A percentile compares a stretch with the other conserved stretches of the same genome.
phyloP scores from a whole-genome alignment of 192 early-diverging fungal genomes.

The Backusella tarrabulga region DNA sequence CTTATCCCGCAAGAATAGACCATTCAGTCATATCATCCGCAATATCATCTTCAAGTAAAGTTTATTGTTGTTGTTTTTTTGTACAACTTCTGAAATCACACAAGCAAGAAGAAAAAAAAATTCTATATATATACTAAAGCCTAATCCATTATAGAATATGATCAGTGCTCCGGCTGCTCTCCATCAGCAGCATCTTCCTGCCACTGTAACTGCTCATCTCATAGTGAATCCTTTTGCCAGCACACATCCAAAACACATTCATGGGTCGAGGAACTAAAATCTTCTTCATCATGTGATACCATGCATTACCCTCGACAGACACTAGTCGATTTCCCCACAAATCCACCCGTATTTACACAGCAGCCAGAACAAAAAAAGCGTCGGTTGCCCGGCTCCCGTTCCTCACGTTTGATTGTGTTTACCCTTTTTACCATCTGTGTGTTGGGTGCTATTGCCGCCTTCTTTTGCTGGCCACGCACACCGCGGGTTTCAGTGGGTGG shows the following conservation, averaged over 20 bases:
- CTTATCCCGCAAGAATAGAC: not conserved
- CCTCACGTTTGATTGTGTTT: conserved; percentile 9
- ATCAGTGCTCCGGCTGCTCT: not conserved
- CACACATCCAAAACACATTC: not conserved
- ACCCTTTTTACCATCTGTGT: not conserved
- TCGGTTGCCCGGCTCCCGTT: not conserved
- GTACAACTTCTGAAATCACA: not conserved
- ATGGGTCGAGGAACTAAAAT: not conserved
- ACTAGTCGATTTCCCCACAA: not conserved
- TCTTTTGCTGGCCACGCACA: conserved; percentile 28
- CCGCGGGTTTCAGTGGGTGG: conserved; percentile 15
- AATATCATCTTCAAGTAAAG: not conserved
- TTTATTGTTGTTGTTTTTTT: not conserved
- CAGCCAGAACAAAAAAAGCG: not conserved
- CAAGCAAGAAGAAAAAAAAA: not conserved
- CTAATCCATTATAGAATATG: not conserved
- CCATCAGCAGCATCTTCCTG: not conserved
- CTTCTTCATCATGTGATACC: conserved; percentile 1
- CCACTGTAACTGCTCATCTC: not conserved
- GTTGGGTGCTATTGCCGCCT: conserved; percentile 10
- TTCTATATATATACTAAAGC: not conserved
- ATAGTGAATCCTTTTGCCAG: not conserved
- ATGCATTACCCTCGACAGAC: not conserved
- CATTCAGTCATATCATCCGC: not conserved
- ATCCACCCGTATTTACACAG: not conserved